Conservation (phyloP, 139 green algal genomes). For the Diplosphaera chodatii region DNA sequence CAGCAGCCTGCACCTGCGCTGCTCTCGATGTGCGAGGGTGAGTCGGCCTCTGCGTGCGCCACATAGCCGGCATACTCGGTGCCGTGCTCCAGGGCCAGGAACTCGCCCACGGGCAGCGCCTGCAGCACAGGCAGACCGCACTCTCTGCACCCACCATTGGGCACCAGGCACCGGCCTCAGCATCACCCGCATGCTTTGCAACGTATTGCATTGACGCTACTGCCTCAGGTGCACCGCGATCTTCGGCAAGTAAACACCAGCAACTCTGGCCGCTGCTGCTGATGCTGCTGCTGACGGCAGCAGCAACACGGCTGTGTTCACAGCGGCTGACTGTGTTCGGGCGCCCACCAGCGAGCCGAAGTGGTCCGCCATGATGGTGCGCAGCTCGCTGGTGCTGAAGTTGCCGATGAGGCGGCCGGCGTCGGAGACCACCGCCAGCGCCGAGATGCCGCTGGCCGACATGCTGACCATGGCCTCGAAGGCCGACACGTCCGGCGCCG, state of each 20-base stretch:
- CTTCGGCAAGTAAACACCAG: too few relatives aligned
- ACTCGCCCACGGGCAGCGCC: slow-evolving; percentile 75
- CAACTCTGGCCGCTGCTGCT: too few relatives aligned
- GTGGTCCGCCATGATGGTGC: slow-evolving; percentile 46
- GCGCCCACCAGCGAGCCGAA: slow-evolving; percentile 47
- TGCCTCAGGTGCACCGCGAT: too few relatives aligned
- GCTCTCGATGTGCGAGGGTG: background rate
- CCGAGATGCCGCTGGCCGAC: slow-evolving; percentile 26
- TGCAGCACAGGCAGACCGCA: too few relatives aligned
- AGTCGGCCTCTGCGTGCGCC: background rate
- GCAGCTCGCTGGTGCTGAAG: slow-evolving; percentile 51
- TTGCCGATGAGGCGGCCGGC: slow-evolving; percentile 51
- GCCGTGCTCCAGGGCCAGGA: slow-evolving; percentile 70
- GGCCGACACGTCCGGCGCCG: slow-evolving; percentile 40
- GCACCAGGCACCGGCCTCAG: too few relatives aligned
- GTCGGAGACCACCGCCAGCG: slow-evolving; percentile 41
- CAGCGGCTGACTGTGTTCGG: too few relatives aligned
- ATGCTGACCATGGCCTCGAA: slow-evolving; percentile 58
- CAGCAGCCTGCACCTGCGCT: background rate
- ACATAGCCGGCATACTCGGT: slow-evolving; percentile 28
- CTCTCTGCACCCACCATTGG: too few relatives aligned
- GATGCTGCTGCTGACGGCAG: too few relatives aligned
- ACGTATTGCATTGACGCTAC: too few relatives aligned
- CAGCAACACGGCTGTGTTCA: too few relatives aligned
- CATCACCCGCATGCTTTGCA: too few relatives aligned